phyloP scores from a whole-genome alignment of 208 protist genomes.

The Leishmania turanica region DNA sequence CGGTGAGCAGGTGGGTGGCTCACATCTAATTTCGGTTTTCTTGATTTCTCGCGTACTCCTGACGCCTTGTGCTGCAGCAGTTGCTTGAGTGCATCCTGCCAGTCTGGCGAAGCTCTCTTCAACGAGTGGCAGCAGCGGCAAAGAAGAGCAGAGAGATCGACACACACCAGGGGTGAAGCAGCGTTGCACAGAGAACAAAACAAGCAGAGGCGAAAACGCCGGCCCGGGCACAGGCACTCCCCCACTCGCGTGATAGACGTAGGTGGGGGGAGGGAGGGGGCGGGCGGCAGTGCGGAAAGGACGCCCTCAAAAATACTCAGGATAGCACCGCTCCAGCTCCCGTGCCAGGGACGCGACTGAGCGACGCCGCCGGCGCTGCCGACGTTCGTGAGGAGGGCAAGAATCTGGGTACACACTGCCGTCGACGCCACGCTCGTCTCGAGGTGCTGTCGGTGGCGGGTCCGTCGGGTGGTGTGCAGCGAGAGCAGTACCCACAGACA shows the following conservation, averaged over 20 bases:
- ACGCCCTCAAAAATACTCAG: constrained; percentile 13
- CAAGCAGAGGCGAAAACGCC: not conserved
- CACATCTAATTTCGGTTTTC: not conserved
- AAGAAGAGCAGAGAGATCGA: not conserved
- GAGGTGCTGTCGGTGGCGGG: not conserved
- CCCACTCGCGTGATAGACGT: not conserved
- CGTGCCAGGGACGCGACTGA: constrained; percentile 13
- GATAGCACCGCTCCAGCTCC: constrained; percentile 21
- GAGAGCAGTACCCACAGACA: not conserved
- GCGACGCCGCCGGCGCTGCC: constrained; percentile 1
- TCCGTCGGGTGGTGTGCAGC: not conserved
- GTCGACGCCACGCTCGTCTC: not conserved
- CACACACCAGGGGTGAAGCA: not conserved
- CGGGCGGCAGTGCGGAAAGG: not conserved
- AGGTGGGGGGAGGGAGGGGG: not conserved
- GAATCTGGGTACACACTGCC: not conserved
- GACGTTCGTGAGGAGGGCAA: not conserved
- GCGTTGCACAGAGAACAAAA: not conserved
- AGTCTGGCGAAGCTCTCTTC: not conserved
- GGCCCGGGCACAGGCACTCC: not conserved
- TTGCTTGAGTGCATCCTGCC: not conserved
- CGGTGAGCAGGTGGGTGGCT: not conserved
- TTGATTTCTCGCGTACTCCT: not conserved
- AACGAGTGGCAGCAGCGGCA: not conserved
- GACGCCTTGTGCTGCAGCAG: not conserved